These are phyloP conservation scores for Colletotrichum sp. DNA, from an alignment of 2,329 filamentous ascomycete genomes.

Conservation along the genomic window DNA sequence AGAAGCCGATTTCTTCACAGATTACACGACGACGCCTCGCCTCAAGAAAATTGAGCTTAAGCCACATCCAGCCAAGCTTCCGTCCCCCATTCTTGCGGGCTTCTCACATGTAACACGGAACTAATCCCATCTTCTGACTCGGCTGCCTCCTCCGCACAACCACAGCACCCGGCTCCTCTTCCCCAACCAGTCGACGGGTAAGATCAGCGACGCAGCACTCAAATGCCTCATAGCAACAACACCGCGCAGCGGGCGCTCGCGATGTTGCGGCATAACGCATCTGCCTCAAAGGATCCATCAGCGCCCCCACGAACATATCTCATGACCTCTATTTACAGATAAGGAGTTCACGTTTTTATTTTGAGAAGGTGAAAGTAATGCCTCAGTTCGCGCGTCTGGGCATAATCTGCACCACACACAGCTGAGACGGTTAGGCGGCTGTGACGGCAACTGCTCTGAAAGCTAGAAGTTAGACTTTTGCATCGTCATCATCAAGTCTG, in stretches of 20 bases:
- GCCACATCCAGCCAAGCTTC: neutral
- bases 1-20: neutral
- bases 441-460: neutral
- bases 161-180: neutral
- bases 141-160: neutral
- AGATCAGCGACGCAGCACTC: neutral
- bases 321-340: neutral
- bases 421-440: neutral
- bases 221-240: neutral
- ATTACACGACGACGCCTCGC: neutral
- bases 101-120: conserved; percentile 2
- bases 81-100: neutral
- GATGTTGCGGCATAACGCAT: neutral
- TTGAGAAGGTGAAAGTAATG: neutral
- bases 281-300: neutral
- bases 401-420: neutral
- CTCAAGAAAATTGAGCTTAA: neutral
- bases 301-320: neutral
- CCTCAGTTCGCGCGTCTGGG: neutral
- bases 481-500: neutral
- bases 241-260: neutral
- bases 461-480: neutral
- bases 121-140: neutral
- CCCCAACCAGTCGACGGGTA: neutral
- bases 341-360: neutral